Conservation (phyloP, 129 eudicot species). For the Chrysanthemum lavandulifolium region DNA sequence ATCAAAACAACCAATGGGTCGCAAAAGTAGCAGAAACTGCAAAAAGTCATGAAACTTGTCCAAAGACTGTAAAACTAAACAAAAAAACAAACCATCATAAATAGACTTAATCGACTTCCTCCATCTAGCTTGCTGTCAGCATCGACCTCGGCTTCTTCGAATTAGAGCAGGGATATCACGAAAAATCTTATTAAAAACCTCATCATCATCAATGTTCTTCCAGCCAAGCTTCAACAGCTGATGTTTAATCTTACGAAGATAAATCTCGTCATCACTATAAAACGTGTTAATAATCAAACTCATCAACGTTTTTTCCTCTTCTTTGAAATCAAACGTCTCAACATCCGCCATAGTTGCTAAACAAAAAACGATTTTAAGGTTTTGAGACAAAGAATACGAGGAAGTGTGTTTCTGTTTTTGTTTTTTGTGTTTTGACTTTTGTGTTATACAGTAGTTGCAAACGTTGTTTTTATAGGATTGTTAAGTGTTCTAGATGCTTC, state of each 20-base stretch:
- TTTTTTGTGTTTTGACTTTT: too few relatives aligned
- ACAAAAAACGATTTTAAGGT: too few relatives aligned
- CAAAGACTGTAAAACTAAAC: too few relatives aligned
- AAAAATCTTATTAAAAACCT: slow-evolving; percentile 20
- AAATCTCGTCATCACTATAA: slow-evolving; percentile 19
- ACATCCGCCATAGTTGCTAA: background rate
- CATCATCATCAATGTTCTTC: slow-evolving; percentile 42
- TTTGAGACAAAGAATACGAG: background rate
- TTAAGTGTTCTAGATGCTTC: background rate
- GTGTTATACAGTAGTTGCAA: background rate
- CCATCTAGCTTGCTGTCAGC: slow-evolving; percentile 53
- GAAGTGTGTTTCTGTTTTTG: background rate
- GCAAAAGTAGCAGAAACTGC: too few relatives aligned
- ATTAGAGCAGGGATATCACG: slow-evolving; percentile 26
- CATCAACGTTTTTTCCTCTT: too few relatives aligned
- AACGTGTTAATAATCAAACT: too few relatives aligned
- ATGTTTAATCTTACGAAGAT: slow-evolving; percentile 3
- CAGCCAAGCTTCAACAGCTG: slow-evolving; percentile 48
- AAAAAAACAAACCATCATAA: background rate
- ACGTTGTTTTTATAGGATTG: background rate
- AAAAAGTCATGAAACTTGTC: too few relatives aligned
- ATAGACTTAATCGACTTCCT: slow-evolving; percentile 37
- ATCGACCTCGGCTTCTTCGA: slow-evolving; percentile 35
- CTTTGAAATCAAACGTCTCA: background rate
- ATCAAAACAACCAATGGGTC: too few relatives aligned